These are phyloP conservation scores for Teratosphaeria pseudoeucalypti DNA, from an alignment of 2,329 filamentous ascomycete species.

Conservation along the genomic window DNA sequence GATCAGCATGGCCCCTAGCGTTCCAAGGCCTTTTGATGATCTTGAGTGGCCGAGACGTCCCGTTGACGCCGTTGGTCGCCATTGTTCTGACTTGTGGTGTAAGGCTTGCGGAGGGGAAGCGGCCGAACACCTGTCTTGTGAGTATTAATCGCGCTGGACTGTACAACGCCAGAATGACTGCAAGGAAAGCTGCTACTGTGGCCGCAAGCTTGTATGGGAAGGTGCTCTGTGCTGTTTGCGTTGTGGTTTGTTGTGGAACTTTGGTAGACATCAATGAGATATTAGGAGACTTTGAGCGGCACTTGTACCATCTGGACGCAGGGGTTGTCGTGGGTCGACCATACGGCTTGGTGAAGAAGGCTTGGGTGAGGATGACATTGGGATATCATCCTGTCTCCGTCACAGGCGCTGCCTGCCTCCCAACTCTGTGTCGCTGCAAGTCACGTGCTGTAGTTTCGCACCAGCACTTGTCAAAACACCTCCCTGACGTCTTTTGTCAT, in stretches of 20 bases:
- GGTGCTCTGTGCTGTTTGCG: background rate
- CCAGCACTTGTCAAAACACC: background rate
- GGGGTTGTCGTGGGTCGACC: background rate
- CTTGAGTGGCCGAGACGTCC: constrained; percentile 33
- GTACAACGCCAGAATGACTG: constrained; percentile 38
- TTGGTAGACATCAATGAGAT: constrained; percentile 18
- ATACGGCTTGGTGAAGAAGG: background rate
- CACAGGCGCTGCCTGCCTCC: background rate
- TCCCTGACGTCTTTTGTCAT: too few relatives aligned
- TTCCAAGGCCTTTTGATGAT: constrained; percentile 65
- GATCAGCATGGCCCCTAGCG: constrained; percentile 64
- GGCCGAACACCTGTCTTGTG: constrained; percentile 24
- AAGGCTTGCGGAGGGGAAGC: constrained; percentile 8
- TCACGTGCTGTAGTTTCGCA: background rate
- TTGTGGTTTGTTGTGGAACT: constrained; percentile 1
- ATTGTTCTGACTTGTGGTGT: constrained; percentile 27
- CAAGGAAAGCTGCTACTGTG: constrained; percentile 25
- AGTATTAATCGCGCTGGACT: constrained; percentile 29
- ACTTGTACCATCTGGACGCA: background rate
- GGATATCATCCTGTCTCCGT: background rate
- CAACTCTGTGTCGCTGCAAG: background rate
- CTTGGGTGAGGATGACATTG: background rate
- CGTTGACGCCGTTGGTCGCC: constrained; percentile 23
- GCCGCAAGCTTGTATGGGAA: constrained; percentile 20
- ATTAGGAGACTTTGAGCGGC: constrained; percentile 1